A percentile compares a stretch with the other conserved stretches of the same genome.
phyloP scores from a whole-genome alignment of 176 grass and related monocot genomes.

The Pontederia crassipes region DNA sequence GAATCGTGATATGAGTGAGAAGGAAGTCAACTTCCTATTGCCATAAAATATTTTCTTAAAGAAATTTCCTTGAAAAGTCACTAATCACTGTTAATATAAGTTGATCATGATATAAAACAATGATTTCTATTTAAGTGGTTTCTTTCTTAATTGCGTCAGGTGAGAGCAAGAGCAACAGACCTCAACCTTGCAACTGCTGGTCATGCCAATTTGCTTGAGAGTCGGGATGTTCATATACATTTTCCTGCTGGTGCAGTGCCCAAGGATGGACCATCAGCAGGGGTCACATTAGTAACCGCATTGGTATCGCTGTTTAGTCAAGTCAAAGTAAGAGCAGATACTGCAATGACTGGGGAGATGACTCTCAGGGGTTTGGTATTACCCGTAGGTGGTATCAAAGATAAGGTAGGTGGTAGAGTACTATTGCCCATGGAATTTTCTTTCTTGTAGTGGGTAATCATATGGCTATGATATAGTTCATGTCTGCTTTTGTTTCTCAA shows the following conservation, averaged over 20 bases:
- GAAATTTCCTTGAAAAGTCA: too few relatives aligned
- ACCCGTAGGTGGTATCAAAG: slow-evolving; percentile 92
- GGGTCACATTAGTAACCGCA: slow-evolving; percentile 85
- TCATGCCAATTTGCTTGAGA: slow-evolving; percentile 72
- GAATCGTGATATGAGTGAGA: too few relatives aligned
- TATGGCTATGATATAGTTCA: background rate
- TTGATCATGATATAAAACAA: background rate
- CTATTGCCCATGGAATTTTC: background rate
- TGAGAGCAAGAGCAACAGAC: slow-evolving; percentile 79
- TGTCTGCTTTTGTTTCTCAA: background rate
- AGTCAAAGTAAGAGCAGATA: slow-evolving; percentile 81
- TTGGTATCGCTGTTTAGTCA: slow-evolving; percentile 85
- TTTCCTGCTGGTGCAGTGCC: slow-evolving; percentile 99
- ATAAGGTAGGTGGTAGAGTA: slow-evolving; percentile 49
- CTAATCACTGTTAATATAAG: too few relatives aligned
- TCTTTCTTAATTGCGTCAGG: slow-evolving; percentile 38
- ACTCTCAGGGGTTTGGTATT: slow-evolving; percentile 91
- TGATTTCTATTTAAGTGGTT: background rate
- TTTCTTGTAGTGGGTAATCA: slow-evolving; percentile 1
- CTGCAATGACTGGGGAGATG: slow-evolving; percentile 98
- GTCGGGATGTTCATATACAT: slow-evolving; percentile 90
- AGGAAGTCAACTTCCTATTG: too few relatives aligned
- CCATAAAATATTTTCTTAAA: too few relatives aligned
- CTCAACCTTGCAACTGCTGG: slow-evolving; percentile 58
- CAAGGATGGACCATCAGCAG: slow-evolving; percentile 96